Base-by-base conservation (phyloP, 78 protist genomes). In the Dictyostelium capitatum region DNA sequence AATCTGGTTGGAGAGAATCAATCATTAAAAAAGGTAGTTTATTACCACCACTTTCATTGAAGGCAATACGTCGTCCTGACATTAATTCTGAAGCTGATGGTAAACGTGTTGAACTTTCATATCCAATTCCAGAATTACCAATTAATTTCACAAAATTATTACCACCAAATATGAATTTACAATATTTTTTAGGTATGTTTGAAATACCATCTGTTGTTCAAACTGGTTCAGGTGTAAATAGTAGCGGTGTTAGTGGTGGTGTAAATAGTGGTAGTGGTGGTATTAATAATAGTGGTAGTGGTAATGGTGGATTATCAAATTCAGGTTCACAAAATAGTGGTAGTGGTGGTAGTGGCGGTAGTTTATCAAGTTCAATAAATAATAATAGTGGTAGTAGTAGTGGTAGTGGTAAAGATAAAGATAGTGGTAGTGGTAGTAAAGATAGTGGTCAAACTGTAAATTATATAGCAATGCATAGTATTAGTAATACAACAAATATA, bases 71-170 rank as follows among this genome's bases (percentile, higher is more conserved):
- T 54, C 93, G 93, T 87, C 9, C 3, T 25, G 93, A 87, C 47
- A 77, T 87, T 53, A 59, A 77, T 25, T 59, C 78, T 20, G 93
- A 87, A 32, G 80, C 84, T 0, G 93, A 87, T 51, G 93, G 93
- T 14, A 59, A 47, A 19, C 47, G 51, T 23, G 93, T 87, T 4
- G 84, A 87, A 14, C 15, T 25, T 4, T 48, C 25, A 37, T 77
- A 32, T 30, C 85, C 70, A 7, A 75, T 80, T 9, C 93, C 93
- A 25, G 93, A 74, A 43, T 11, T 77, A 7, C 84, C 80, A 57
- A 77, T 87, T 15, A 50, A 77, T 51, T 62, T 48, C 54, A 30
- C 11, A 1, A 87, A 87, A 32, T 43, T 87, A 6, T 14, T 87
- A 1, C 30, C 56, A 11, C 79, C 84, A 80, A 54, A 74, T 30